These are phyloP conservation scores for Lathyrus sativus DNA, from an alignment of 306 rosid genomes.

Conservation along the genomic window DNA sequence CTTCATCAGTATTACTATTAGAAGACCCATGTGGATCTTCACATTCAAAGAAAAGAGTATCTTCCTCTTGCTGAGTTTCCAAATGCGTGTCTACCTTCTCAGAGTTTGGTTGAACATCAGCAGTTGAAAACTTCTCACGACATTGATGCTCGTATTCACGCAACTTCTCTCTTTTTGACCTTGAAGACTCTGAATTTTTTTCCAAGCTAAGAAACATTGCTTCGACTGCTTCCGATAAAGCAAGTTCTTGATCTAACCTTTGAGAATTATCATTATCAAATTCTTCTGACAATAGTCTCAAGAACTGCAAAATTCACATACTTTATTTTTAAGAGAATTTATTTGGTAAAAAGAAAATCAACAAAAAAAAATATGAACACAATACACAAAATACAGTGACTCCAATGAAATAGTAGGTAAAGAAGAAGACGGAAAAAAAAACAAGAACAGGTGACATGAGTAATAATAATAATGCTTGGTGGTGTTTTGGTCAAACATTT, in stretches of 20 bases:
- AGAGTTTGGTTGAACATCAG: slow-evolving; percentile 51
- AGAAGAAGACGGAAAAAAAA: neutral
- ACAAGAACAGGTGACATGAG: neutral
- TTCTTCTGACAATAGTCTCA: slow-evolving; percentile 77
- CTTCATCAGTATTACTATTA: slow-evolving; percentile 42
- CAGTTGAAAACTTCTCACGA: slow-evolving; percentile 62
- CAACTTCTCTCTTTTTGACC: slow-evolving; percentile 54
- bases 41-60: slow-evolving; percentile 40
- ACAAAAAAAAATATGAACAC: neutral
- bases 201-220: slow-evolving; percentile 61
- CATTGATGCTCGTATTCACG: slow-evolving; percentile 71
- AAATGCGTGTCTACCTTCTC: slow-evolving; percentile 50
- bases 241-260: slow-evolving; percentile 69
- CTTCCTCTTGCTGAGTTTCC: slow-evolving; percentile 42
- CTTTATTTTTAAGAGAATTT: slow-evolving; percentile 23
- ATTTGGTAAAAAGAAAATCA: neutral
- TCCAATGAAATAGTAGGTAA: slow-evolving; percentile 5
- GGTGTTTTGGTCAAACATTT: neutral
- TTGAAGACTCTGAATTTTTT: slow-evolving; percentile 44
- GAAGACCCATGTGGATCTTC: slow-evolving; percentile 40
- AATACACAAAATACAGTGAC: neutral
- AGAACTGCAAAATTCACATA: slow-evolving; percentile 56
- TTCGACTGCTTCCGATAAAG: slow-evolving; percentile 75
- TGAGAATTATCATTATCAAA: slow-evolving; percentile 49
- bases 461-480: neutral